phyloP scores from a whole-genome alignment of 2,329 filamentous ascomycete species.

The Pseudogymnoascus sp. region DNA sequence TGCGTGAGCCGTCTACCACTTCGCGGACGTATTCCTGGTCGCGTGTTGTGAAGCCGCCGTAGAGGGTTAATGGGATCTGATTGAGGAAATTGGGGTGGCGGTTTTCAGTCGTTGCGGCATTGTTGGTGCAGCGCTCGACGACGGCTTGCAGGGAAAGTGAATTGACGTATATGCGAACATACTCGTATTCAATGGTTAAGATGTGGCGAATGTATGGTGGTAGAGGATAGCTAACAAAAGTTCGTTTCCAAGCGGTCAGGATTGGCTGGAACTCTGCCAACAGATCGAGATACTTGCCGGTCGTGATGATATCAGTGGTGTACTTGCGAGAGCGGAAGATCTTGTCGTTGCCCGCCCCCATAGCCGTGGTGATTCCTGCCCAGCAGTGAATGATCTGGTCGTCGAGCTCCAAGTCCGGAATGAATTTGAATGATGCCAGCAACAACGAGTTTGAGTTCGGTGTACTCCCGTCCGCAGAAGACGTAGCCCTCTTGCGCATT shows the following conservation, averaged over 20 bases:
- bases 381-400: slow-evolving; percentile 77
- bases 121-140: slow-evolving; percentile 81
- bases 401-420: slow-evolving; percentile 59
- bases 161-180: slow-evolving; percentile 90
- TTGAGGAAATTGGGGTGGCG: slow-evolving; percentile 48
- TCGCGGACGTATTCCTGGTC: slow-evolving; percentile 69
- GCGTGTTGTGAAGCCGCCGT: slow-evolving; percentile 56
- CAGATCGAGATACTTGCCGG: slow-evolving; percentile 71
- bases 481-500: slow-evolving; percentile 33
- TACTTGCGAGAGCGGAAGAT: slow-evolving; percentile 82
- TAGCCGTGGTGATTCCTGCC: slow-evolving; percentile 86
- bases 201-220: slow-evolving; percentile 65
- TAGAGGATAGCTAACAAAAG: slow-evolving; percentile 71
- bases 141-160: slow-evolving; percentile 90
- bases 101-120: slow-evolving; percentile 42
- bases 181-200: slow-evolving; percentile 89
- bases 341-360: slow-evolving; percentile 83
- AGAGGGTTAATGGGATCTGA: slow-evolving; percentile 55
- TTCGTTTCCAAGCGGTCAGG: slow-evolving; percentile 68
- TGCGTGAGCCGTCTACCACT: slow-evolving; percentile 70
- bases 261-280: slow-evolving; percentile 76
- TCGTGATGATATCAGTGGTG: slow-evolving; percentile 83
- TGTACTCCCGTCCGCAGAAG: slow-evolving; percentile 47
- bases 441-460: slow-evolving; percentile 52
- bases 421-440: slow-evolving; percentile 56